These are phyloP conservation scores for Entomophthora muscae DNA, from an alignment of 371 early-diverging fungal species.

Conservation along the genomic window DNA sequence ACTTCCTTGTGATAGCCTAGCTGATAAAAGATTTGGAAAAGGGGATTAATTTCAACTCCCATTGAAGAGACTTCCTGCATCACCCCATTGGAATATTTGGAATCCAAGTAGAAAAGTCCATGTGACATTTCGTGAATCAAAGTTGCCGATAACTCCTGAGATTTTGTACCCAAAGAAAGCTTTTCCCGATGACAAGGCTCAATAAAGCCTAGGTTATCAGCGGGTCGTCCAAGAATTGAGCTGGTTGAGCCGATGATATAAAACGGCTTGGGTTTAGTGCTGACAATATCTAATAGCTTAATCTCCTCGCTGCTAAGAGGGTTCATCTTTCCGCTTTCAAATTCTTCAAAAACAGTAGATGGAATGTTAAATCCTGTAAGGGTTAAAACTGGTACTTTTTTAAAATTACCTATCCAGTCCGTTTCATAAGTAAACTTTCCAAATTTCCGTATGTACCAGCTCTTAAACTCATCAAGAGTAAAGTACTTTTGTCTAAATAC, in stretches of 20 bases:
- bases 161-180: not conserved
- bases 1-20: not conserved
- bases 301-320: not conserved
- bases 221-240: not conserved
- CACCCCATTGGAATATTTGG: not conserved
- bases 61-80: not conserved
- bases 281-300: not conserved
- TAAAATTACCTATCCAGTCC: not conserved
- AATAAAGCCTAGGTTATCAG: not conserved
- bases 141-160: not conserved
- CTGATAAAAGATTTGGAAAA: not conserved
- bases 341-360: not conserved
- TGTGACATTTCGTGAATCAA: not conserved
- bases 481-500: not conserved
- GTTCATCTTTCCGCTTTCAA: not conserved
- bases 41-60: not conserved
- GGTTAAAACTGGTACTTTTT: not conserved
- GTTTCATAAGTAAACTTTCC: not conserved
- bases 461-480: not conserved
- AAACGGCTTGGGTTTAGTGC: not conserved
- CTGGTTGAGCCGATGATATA: not conserved
- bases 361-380: not conserved
- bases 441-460: not conserved
- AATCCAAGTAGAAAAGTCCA: not conserved
- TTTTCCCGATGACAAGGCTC: not conserved